These are phyloP conservation scores for Suillus decipiens DNA, from an alignment of 768 basidiomycete genomes.

Conservation along the genomic window DNA sequence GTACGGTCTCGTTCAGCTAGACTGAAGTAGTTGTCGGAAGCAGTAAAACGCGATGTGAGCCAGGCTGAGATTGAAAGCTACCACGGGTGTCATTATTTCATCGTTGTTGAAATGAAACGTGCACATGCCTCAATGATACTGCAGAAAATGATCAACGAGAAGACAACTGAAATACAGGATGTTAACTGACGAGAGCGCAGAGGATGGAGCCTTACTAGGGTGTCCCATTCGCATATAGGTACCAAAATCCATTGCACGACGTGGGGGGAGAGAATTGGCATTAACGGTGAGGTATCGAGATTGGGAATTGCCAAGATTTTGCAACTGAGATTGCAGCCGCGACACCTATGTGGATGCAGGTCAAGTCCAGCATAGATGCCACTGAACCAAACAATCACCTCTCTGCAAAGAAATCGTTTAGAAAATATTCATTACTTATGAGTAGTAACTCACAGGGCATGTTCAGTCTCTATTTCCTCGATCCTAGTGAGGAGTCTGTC, in stretches of 20 bases:
- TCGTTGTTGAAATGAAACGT: background rate
- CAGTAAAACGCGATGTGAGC: constrained; percentile 63
- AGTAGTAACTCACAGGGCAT: constrained; percentile 27
- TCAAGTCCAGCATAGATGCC: constrained; percentile 10
- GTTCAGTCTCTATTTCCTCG: constrained; percentile 30
- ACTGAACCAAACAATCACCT: constrained; percentile 1
- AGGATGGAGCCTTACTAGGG: constrained; percentile 43
- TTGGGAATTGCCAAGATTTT: constrained; percentile 35
- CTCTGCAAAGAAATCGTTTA: constrained; percentile 2
- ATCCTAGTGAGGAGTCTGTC: constrained; percentile 35
- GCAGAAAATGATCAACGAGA: constrained; percentile 52
- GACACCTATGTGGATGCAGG: constrained; percentile 30
- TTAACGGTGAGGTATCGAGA: constrained; percentile 31
- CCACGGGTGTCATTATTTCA: background rate
- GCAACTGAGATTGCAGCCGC: constrained; percentile 36
- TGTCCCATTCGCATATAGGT: constrained; percentile 52
- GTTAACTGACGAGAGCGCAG: background rate
- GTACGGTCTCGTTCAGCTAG: constrained; percentile 59
- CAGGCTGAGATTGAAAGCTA: constrained; percentile 75
- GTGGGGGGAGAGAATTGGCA: constrained; percentile 52
- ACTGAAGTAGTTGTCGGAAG: constrained; percentile 51
- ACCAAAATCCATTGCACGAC: constrained; percentile 38
- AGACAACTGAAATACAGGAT: constrained; percentile 47
- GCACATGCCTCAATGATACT: constrained; percentile 61
- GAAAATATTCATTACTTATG: background rate